Evolutionary conservation across 2,329 filamentous ascomycete species (phyloP).

Genomic region (Cladosporium colombiae): DNA sequence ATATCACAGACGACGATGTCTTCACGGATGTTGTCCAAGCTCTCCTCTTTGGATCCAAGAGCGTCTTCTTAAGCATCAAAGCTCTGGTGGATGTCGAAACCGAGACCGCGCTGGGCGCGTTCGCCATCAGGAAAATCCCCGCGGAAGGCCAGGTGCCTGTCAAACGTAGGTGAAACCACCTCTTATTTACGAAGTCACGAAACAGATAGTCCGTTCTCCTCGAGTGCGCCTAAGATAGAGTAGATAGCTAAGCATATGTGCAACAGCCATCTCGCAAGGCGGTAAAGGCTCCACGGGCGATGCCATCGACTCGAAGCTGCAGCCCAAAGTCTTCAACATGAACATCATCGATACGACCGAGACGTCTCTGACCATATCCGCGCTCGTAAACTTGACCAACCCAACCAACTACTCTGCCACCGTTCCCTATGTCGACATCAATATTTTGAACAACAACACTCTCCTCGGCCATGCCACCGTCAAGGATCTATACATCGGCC

Average conservation of each 20-base stretch:
- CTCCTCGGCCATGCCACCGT: slow-evolving; percentile 74
- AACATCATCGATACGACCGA: slow-evolving; percentile 71
- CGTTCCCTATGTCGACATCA: slow-evolving; percentile 78
- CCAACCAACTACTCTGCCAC: slow-evolving; percentile 81
- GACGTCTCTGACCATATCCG: slow-evolving; percentile 69
- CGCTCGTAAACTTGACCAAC: slow-evolving; percentile 81
- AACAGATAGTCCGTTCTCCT: slow-evolving; percentile 17
- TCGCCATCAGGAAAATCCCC: slow-evolving; percentile 81
- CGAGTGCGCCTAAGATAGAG: slow-evolving; percentile 24
- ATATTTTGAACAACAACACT: slow-evolving; percentile 72
- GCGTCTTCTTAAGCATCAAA: slow-evolving; percentile 71
- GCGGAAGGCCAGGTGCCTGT: slow-evolving; percentile 81
- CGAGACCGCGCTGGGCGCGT: slow-evolving; percentile 75
- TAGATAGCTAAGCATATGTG: slow-evolving; percentile 31
- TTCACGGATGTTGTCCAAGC: slow-evolving; percentile 80
- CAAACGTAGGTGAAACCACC: slow-evolving; percentile 74
- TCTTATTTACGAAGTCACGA: slow-evolving; percentile 15
- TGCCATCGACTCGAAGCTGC: slow-evolving; percentile 34
- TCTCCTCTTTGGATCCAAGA: slow-evolving; percentile 71
- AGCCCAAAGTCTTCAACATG: slow-evolving; percentile 70
- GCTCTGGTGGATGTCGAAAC: slow-evolving; percentile 83
- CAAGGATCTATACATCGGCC: slow-evolving; percentile 61
- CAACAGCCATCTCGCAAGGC: slow-evolving; percentile 20
- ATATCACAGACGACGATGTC: slow-evolving; percentile 76
- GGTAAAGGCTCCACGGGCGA: slow-evolving; percentile 9